Evolutionary conservation across 2,329 filamentous ascomycete species (phyloP), one percentile per base, ranked within the genome.

Genomic region (Aplosporella prunicola): DNA sequence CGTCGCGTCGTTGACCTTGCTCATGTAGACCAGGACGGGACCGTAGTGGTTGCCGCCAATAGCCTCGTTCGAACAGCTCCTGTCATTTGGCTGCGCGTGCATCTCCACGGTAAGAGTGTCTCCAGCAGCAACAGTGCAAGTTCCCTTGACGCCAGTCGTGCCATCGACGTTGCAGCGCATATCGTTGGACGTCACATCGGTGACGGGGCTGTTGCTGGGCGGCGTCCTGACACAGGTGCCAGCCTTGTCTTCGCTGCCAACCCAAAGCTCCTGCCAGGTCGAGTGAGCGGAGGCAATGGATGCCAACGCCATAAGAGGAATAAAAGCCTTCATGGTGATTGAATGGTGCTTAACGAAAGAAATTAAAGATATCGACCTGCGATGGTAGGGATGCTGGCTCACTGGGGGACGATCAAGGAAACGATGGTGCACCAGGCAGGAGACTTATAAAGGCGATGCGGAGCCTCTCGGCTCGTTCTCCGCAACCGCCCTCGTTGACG

Each of bases 171-270:
- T 61, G 54, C 57, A 62, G 32, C 49, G 46, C 41, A 62, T 55
- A 27, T 46, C 45, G 27, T 45, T 46, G 22, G 53, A 56, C 11
- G 51, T 53, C 22, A 61, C 57, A 43, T 61, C 52, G 3, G 35
- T 46, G 38, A 61, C 44, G 20, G 58, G 57, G 43, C 43, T 48
- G 52, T 61, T 61, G 51, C 54, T 56, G 27, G 56, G 52, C n/a
- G 56, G 61, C 47, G 64, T 63, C 43, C 69, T 66, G 46, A 71
- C 62, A 55, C 71, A 71, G 28, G 45, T 51, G 5, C 43, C 46
- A 3, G 33, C 47, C 40, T 57, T 52, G 41, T 60, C 56, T 32
- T 45, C 46, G 29, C 41, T 49, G 22, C 56, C 56, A 39, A 59
- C 55, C 57, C 57, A 60, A 3, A 60, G 45, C 22, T 60, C 29